phyloP scores from a whole-genome alignment of 805 yeast species.

The Lipomyces spencermartinsiae region DNA sequence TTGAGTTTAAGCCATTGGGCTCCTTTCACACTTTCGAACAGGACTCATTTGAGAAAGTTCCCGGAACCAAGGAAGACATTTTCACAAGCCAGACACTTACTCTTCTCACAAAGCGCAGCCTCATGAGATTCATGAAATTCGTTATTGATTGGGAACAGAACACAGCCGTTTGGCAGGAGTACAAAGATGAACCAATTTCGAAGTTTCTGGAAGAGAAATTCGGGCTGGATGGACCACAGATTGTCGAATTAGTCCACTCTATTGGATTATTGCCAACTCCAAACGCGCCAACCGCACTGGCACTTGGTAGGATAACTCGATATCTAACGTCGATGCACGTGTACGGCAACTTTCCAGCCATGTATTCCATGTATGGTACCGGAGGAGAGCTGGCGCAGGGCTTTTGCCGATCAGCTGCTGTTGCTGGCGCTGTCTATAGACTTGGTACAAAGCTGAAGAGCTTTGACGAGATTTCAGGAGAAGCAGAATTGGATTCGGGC shows the following conservation, averaged over 20 bases:
- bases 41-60: conserved; percentile 84
- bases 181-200: conserved; percentile 61
- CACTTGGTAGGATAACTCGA: conserved; percentile 79
- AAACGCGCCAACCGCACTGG: conserved; percentile 70
- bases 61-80: conserved; percentile 89
- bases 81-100: conserved; percentile 85
- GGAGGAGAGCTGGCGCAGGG: conserved; percentile 97
- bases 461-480: conserved; percentile 68
- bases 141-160: conserved; percentile 72
- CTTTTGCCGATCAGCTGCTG: conserved; percentile 96
- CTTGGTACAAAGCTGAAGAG: conserved; percentile 69
- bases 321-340: conserved; percentile 85
- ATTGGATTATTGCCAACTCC: conserved; percentile 77
- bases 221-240: conserved; percentile 74
- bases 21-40: conserved; percentile 94
- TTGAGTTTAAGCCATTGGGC: conserved; percentile 88
- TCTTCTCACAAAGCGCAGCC: conserved; percentile 74
- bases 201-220: conserved; percentile 68
- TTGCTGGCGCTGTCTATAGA: conserved; percentile 94
- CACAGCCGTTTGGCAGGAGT: conserved; percentile 61
- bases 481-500: conserved; percentile 69
- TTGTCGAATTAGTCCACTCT: conserved; percentile 81
- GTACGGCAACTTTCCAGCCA: conserved; percentile 92
- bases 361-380: conserved; percentile 92
- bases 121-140: conserved; percentile 92